A percentile compares a stretch with the other conserved stretches of the same genome.
Conservation (phyloP, 345 rosid genomes). For the Citrus reticulata region DNA sequence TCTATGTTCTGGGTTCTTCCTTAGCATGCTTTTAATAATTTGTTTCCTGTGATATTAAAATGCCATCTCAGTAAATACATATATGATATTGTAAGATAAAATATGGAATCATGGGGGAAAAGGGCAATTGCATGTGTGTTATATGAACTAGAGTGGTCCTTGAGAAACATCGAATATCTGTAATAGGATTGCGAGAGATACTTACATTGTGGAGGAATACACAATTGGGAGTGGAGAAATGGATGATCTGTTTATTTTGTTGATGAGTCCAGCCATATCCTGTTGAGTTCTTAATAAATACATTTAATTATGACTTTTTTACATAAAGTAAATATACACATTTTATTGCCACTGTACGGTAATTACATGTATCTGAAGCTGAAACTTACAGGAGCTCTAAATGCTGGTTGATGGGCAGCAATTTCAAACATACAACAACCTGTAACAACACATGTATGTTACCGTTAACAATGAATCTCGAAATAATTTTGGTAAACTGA, state of each 20-base stretch:
- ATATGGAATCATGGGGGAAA: background rate
- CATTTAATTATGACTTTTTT: background rate
- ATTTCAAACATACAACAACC: conserved; percentile 99
- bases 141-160: background rate
- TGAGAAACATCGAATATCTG: background rate
- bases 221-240: conserved; percentile 91
- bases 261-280: conserved; percentile 89
- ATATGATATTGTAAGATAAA: background rate
- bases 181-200: conserved; percentile 8
- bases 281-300: conserved; percentile 24
- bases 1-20: conserved; percentile 79
- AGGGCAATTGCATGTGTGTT: background rate
- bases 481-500: background rate
- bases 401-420: conserved; percentile 91
- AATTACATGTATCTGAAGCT: background rate
- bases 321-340: background rate
- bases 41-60: conserved; percentile 65
- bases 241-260: conserved; percentile 84
- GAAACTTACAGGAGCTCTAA: conserved; percentile 83
- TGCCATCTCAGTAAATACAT: background rate
- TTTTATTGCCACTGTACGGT: background rate
- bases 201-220: conserved; percentile 86
- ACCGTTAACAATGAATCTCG: conserved; percentile 1
- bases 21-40: conserved; percentile 81
- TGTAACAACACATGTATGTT: conserved; percentile 35